phyloP scores from a whole-genome alignment of 2,329 filamentous ascomycete genomes.

The Tricladium varicosporioides region DNA sequence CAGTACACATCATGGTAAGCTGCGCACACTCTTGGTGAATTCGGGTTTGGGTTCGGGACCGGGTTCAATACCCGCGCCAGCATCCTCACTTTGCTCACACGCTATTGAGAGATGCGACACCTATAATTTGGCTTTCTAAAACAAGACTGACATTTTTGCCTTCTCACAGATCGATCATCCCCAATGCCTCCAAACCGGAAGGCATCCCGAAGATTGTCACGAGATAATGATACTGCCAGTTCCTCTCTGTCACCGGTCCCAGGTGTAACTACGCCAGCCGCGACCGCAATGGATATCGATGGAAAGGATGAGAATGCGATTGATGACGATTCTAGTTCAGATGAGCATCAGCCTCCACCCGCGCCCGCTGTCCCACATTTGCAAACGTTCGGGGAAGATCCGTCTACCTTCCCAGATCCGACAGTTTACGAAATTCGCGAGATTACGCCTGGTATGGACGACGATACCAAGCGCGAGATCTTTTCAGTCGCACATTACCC shows the following conservation, averaged over 20 bases:
- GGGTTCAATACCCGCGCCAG: background rate
- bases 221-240: slow-evolving; percentile 51
- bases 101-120: background rate
- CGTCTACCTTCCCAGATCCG: slow-evolving; percentile 85
- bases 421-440: slow-evolving; percentile 91
- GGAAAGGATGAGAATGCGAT: slow-evolving; percentile 47
- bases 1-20: slow-evolving; percentile 57
- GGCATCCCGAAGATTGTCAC: slow-evolving; percentile 19
- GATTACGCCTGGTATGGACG: slow-evolving; percentile 70
- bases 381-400: slow-evolving; percentile 90
- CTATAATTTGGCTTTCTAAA: background rate
- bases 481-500: slow-evolving; percentile 87
- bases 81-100: no score
- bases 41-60: background rate
- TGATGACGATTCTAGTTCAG: slow-evolving; percentile 49
- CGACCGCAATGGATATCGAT: slow-evolving; percentile 55
- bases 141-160: background rate
- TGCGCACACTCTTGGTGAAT: background rate
- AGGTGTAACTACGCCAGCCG: slow-evolving; percentile 38
- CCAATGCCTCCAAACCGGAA: slow-evolving; percentile 23
- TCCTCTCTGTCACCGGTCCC: slow-evolving; percentile 60
- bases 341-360: slow-evolving; percentile 58
- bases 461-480: slow-evolving; percentile 83
- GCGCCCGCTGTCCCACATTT: slow-evolving; percentile 61
- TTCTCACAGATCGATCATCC: slow-evolving; percentile 20